Base-by-base conservation (phyloP, 2,329 filamentous ascomycete species). In the Fusarium lyarnte region DNA sequence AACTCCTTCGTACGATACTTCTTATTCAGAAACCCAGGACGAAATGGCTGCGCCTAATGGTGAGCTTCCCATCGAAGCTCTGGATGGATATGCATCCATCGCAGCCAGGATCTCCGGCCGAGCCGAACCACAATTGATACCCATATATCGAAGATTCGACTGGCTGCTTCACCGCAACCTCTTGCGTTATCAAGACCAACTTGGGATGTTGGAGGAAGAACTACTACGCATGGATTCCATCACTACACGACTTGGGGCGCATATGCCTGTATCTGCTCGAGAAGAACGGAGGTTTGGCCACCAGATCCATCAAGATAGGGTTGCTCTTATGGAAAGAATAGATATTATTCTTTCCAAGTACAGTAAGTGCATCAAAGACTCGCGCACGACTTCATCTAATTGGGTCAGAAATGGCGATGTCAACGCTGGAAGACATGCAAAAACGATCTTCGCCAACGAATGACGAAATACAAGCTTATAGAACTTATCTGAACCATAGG, bases 61-160 rank as follows among this genome's bases (percentile, higher is more conserved):
- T 82, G 86, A 70, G 83, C 84, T 69, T 74, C 85, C 19, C 83
- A 84, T 14, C 72, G 47, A 57, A n/a, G 52, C 66, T n/a, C 87
- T 41, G 8, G 86, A 86, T 5, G 91, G 91, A 1, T 93, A 93
- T 74, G 89, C 92, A 72, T 83, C 89, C 5, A 80, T 93, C 14
- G 89, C 91, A 3, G 84, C 87, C 5, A 86, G 85, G 53, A 78
- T 93, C 8, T 77, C 73, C 53, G 77, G 73, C 3, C 73, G 70
- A n/a, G 51, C 76, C 19, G 70, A 78, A 2, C 76, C 77, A 17
- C 69, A 72, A 1, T 76, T 86, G 36, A 82, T 78, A 49, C 93
- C 94, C 2, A 87, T 97, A 65, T 97, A 97, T 80, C 90, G 95
- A 46, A 91, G 91, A 63, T 98, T 98, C 77, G 91, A 93, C 78